These are phyloP conservation scores for Neurospora sublineolata DNA, from an alignment of 495 filamentous ascomycete genomes.

Conservation along the genomic window DNA sequence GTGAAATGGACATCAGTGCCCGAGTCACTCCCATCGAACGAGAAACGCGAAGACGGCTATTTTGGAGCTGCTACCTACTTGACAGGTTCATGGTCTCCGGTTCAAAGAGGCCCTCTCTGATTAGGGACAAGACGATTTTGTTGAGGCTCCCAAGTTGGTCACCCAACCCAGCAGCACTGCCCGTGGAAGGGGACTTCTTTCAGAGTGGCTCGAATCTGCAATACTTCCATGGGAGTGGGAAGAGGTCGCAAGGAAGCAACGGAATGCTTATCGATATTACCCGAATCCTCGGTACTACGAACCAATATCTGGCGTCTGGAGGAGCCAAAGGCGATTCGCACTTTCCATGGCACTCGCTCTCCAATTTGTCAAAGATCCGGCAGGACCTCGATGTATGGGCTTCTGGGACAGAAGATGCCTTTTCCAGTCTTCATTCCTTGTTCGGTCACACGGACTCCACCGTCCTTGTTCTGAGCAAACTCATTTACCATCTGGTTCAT, in stretches of 20 bases:
- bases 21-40: conserved; percentile 50
- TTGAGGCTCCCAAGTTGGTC: conserved; percentile 61
- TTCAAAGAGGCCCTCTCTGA: conserved; percentile 63
- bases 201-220: conserved; percentile 61
- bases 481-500: conserved; percentile 75
- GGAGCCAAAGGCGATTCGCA: conserved; percentile 81
- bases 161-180: conserved; percentile 40
- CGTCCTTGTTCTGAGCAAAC: conserved; percentile 65
- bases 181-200: conserved; percentile 64
- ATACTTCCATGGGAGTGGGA: conserved; percentile 51
- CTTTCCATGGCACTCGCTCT: conserved; percentile 79
- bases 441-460: conserved; percentile 71
- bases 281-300: conserved; percentile 70
- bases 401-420: conserved; percentile 66
- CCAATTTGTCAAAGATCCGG: conserved; percentile 73
- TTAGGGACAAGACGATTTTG: conserved; percentile 62
- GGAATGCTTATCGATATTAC: conserved; percentile 73
- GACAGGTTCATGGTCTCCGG: conserved; percentile 70
- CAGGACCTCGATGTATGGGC: conserved; percentile 79
- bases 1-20: conserved; percentile 49
- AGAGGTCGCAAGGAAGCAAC: conserved; percentile 55
- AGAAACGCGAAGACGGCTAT: conserved; percentile 62
- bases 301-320: conserved; percentile 70
- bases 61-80: conserved; percentile 77
- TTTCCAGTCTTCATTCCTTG: conserved; percentile 59